Evolutionary conservation across 148 eudicot species (phyloP), one percentile per base, ranked within the genome.

Genomic region (Vaccinium myrtillus): DNA sequence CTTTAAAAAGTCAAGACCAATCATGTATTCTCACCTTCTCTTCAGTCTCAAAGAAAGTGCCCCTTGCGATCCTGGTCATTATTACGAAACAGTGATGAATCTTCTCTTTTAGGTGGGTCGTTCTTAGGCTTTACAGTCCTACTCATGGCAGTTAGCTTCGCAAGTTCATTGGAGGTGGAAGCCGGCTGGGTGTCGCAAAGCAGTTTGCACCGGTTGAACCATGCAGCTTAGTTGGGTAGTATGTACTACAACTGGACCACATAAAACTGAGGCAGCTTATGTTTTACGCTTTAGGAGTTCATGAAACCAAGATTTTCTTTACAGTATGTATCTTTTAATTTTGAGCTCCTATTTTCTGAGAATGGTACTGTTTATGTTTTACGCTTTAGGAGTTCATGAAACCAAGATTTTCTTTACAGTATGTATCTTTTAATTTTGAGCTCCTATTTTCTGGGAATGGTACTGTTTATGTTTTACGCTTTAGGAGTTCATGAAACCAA

Each of bases 161-260:
- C 19, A 75, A 71, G 9, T 71, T 71, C 76, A 71, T 71, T 71
- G 46, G 76, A 43, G 25, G 78, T 23, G 58, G 79, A 77, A 50
- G 30, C 53, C 79, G 30, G 25, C 51, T 10, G 56, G 56, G 32
- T 48, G 79, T 77, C 55, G 9, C 79, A 77, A 30, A 56, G 9
- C 51, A 80, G 70, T 80, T 80, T 21, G 53, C 71, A 58, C 21
- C 71, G 39, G 39, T 36, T 36, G 39, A 36, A 36, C 39, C 39
- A 36, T 58, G 14, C 25, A 1, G 32, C 65, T 80, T 77, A 23
- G 59, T 23, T n/a, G 50, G 21, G 12, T 75, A 74, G 23, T 74
- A 74, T 16, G 21, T 74, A 48, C 53, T 39, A 74, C 39, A 2
- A 16, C 14, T 73, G 77, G 43, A 19, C 54, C 39, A 70, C 43